These are phyloP conservation scores for Sporothrix pallida DNA, from an alignment of 2,329 filamentous ascomycete species.

Conservation along the genomic window DNA sequence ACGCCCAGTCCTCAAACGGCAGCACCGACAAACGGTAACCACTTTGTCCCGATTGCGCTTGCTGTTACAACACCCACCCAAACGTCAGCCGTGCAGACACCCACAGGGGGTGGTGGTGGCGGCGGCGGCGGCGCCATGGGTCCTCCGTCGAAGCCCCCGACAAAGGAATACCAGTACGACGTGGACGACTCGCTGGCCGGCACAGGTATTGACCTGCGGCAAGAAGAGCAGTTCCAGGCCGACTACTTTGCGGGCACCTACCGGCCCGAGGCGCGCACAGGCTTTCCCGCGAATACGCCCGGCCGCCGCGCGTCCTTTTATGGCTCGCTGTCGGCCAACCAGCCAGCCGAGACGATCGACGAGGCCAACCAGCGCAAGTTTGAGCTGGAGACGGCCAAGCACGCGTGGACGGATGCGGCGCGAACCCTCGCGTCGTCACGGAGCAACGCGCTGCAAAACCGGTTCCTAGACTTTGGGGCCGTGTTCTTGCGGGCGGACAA, in stretches of 20 bases:
- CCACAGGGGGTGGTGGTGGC: conserved; percentile 34
- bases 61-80: conserved; percentile 18
- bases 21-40: conserved; percentile 23
- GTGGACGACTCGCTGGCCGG: conserved; percentile 82
- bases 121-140: conserved; percentile 54
- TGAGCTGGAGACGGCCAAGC: conserved; percentile 68
- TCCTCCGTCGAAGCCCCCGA: conserved; percentile 65
- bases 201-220: conserved; percentile 84
- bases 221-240: conserved; percentile 82
- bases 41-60: conserved; percentile 31
- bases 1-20: conserved; percentile 29
- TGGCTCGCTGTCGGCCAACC: conserved; percentile 69
- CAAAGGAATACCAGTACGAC: conserved; percentile 71
- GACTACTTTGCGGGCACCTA: conserved; percentile 63
- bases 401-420: conserved; percentile 69
- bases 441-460: conserved; percentile 73
- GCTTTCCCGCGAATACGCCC: conserved; percentile 62
- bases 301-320: conserved; percentile 65
- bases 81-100: conserved; percentile 29
- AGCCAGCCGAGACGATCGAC: conserved; percentile 57
- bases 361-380: conserved; percentile 65
- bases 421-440: conserved; percentile 63
- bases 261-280: conserved; percentile 54
- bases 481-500: conserved; percentile 64
- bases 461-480: conserved; percentile 72